phyloP scores from a whole-genome alignment of 352 stramenopile species.

The Globisporangium alternatum region DNA sequence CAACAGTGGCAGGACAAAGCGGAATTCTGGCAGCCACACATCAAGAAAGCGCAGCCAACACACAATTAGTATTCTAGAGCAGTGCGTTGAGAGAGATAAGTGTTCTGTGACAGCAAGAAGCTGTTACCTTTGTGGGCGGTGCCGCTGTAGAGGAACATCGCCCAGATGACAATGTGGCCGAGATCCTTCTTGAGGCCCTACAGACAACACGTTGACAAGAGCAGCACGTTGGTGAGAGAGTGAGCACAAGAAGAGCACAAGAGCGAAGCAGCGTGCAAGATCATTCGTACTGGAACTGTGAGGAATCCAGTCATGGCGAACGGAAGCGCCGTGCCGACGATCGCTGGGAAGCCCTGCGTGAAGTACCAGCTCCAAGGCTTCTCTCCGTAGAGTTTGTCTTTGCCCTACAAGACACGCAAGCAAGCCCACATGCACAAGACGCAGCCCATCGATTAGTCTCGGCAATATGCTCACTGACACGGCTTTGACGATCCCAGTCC shows the following conservation, averaged over 20 bases:
- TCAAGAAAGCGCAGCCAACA: not conserved
- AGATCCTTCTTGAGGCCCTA: slow-evolving; percentile 67
- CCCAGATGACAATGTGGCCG: slow-evolving; percentile 58
- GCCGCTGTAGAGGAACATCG: slow-evolving; percentile 76
- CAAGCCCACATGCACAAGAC: not conserved
- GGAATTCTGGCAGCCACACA: slow-evolving; percentile 50
- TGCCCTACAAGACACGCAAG: slow-evolving; percentile 39
- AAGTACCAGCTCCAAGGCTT: slow-evolving; percentile 88
- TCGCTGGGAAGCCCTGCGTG: slow-evolving; percentile 67
- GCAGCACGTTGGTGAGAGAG: slow-evolving; percentile 2
- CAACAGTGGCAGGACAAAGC: slow-evolving; percentile 81
- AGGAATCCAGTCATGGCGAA: slow-evolving; percentile 53
- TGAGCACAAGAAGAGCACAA: not conserved
- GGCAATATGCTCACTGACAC: not conserved
- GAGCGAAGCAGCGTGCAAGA: not conserved
- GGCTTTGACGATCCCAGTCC: not conserved
- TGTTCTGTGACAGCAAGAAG: not conserved
- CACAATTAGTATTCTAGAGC: not conserved
- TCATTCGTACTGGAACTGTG: slow-evolving; percentile 40
- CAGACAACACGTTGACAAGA: not conserved
- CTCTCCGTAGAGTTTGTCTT: slow-evolving; percentile 77
- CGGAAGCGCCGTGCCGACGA: slow-evolving; percentile 54
- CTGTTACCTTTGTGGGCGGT: slow-evolving; percentile 75
- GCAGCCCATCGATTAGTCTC: not conserved
- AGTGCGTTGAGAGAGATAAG: not conserved